Evolutionary conservation across 176 grass and related monocot genomes (phyloP).

Genomic region (Lolium perenne): DNA sequence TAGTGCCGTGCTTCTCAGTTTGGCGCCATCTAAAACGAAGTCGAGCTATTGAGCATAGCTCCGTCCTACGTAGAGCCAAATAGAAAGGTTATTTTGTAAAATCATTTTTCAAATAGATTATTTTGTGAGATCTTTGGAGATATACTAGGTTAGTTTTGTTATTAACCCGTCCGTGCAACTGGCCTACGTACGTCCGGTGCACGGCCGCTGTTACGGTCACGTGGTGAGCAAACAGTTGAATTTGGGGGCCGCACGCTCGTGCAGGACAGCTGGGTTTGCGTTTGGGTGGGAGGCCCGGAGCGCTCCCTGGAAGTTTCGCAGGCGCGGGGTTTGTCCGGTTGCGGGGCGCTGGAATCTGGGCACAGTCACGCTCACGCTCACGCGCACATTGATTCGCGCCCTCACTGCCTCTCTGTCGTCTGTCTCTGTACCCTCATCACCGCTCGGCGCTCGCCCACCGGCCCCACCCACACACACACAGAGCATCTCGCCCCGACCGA

Average conservation of each 20-base stretch:
- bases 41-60: too few relatives aligned
- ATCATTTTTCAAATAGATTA: too few relatives aligned
- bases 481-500: not conserved
- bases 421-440: not conserved
- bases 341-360: constrained; percentile 48
- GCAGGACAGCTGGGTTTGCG: constrained; percentile 3
- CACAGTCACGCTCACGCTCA: not conserved
- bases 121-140: too few relatives aligned
- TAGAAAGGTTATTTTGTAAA: too few relatives aligned
- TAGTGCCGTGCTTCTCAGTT: too few relatives aligned
- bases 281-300: not conserved
- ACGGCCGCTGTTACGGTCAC: not conserved
- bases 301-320: not conserved
- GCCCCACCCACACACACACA: not conserved
- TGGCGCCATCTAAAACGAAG: too few relatives aligned
- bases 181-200: not conserved
- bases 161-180: too few relatives aligned
- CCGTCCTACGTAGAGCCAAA: too few relatives aligned
- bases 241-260: not conserved
- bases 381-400: not conserved
- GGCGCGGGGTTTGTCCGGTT: constrained; percentile 33
- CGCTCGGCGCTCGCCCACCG: too few relatives aligned
- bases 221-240: not conserved
- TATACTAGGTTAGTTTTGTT: too few relatives aligned
- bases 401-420: not conserved